phyloP scores from a whole-genome alignment of 164 flowering plant species.

The Magnolia changhungtana region DNA sequence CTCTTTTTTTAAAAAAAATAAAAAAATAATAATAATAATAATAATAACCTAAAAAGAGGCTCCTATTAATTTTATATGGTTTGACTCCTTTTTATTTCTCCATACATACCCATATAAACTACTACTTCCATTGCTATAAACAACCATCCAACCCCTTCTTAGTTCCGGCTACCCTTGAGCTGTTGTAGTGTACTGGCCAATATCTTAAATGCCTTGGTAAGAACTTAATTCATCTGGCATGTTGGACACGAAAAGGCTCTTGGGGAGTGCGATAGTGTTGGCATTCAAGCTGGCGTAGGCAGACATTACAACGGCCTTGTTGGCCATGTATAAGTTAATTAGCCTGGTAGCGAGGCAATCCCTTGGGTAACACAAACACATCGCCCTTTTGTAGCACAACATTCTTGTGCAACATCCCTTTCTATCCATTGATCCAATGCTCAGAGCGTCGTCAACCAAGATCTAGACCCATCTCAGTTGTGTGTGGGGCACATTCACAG shows the following conservation, averaged over 20 bases:
- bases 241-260: conserved; percentile 14
- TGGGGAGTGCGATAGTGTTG: conserved; percentile 8
- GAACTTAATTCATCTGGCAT: conserved; percentile 11
- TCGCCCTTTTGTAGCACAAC: conserved; percentile 17
- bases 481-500: conserved; percentile 12
- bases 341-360: conserved; percentile 21
- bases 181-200: too few relatives aligned
- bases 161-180: too few relatives aligned
- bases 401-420: conserved; percentile 12
- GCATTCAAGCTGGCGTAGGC: conserved; percentile 14
- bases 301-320: conserved; percentile 10
- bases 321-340: conserved; percentile 11
- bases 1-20: too few relatives aligned
- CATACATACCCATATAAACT: too few relatives aligned
- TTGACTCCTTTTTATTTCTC: too few relatives aligned
- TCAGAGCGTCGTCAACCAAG: conserved; percentile 8
- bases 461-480: conserved; percentile 9
- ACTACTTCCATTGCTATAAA: too few relatives aligned
- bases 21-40: too few relatives aligned
- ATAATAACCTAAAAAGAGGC: too few relatives aligned
- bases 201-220: conserved; percentile 16
- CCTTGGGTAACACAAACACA: conserved; percentile 18
- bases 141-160: too few relatives aligned
- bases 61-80: too few relatives aligned
- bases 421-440: conserved; percentile 8